phyloP scores from a whole-genome alignment of 805 yeast genomes.

The Saccharomycopsis oosterbeekiorum region DNA sequence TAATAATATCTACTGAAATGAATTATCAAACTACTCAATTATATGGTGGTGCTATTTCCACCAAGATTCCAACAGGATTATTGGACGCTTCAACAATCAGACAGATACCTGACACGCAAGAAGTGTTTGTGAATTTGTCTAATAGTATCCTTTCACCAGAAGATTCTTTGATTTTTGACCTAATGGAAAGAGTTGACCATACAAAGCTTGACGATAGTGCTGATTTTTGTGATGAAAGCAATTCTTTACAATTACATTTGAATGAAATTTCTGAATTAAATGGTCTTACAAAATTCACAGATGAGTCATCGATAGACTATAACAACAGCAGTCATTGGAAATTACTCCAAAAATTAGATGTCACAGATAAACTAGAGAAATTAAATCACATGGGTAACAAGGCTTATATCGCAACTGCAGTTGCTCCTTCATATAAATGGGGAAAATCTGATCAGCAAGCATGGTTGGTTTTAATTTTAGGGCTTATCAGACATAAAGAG shows the following conservation, averaged over 20 bases:
- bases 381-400: background rate
- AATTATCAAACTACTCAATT: constrained; percentile 23
- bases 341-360: constrained; percentile 23
- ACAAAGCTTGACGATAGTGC: constrained; percentile 33
- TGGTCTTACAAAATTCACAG: constrained; percentile 23
- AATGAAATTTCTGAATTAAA: constrained; percentile 42
- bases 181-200: constrained; percentile 30
- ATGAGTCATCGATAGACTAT: constrained; percentile 1
- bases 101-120: constrained; percentile 90
- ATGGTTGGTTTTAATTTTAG: constrained; percentile 43
- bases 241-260: constrained; percentile 44
- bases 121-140: constrained; percentile 56
- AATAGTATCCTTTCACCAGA: constrained; percentile 22
- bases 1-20: background rate
- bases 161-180: constrained; percentile 30
- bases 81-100: constrained; percentile 72
- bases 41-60: constrained; percentile 77
- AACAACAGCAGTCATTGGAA: constrained; percentile 20
- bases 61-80: constrained; percentile 47
- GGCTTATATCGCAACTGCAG: constrained; percentile 2
- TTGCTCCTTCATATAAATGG: constrained; percentile 44
- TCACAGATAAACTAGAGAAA: constrained; percentile 9
- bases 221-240: constrained; percentile 36
- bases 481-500: constrained; percentile 41
- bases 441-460: constrained; percentile 28